A percentile compares a stretch with the other conserved stretches of the same genome.
Conservation (phyloP, 805 yeast species). For the Pichia eremophila region DNA sequence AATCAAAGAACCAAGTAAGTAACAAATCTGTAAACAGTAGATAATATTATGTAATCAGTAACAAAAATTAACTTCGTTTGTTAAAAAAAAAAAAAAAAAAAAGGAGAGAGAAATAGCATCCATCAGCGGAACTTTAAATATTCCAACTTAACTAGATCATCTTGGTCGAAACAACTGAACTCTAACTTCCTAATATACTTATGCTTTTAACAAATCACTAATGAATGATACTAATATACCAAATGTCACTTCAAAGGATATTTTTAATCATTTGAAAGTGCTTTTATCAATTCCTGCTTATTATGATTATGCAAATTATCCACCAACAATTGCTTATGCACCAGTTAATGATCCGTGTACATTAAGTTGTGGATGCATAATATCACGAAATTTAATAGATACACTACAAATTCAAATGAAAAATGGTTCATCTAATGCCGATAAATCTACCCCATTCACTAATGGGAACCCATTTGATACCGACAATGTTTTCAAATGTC, state of each 20-base stretch:
- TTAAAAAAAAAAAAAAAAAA: too few species aligned
- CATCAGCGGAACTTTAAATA: too few species aligned
- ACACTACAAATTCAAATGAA: background rate
- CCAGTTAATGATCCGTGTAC: background rate
- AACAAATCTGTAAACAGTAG: too few species aligned
- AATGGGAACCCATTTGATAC: background rate
- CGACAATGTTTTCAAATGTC: slow-evolving; percentile 19
- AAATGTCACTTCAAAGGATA: background rate
- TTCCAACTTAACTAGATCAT: too few species aligned
- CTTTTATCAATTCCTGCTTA: background rate
- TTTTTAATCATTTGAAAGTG: background rate
- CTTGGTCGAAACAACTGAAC: too few species aligned
- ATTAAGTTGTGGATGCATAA: background rate
- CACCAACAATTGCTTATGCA: background rate
- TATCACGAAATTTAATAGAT: background rate
- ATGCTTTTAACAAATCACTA: too few species aligned
- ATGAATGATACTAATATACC: background rate
- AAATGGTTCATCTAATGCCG: background rate
- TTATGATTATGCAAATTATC: background rate
- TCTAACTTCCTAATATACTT: too few species aligned
- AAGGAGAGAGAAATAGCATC: too few species aligned
- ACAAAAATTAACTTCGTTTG: too few species aligned
- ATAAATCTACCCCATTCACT: background rate
- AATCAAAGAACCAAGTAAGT: too few species aligned
- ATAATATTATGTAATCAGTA: too few species aligned